phyloP scores from a whole-genome alignment of 164 flowering plant species.

The Pachysandra terminalis region DNA sequence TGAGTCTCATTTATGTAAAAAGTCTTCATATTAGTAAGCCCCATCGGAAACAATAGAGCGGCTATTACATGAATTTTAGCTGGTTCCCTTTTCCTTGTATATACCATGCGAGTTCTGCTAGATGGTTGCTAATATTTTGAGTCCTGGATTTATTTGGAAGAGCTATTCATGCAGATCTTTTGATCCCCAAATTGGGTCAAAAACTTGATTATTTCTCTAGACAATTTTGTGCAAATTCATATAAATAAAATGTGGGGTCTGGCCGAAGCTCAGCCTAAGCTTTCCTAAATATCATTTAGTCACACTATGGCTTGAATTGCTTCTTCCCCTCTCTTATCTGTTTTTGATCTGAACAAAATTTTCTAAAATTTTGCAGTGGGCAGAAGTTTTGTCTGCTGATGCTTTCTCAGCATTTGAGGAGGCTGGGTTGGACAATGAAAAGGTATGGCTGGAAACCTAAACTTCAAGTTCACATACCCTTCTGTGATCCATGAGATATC shows the following conservation, averaged over 20 bases:
- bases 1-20: not conserved
- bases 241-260: not conserved
- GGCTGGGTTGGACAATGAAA: conserved; percentile 71
- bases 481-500: too few species aligned
- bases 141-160: not conserved
- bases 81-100: not conserved
- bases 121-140: not conserved
- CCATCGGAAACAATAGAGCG: not conserved
- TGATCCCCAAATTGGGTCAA: not conserved
- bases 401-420: conserved; percentile 99
- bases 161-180: not conserved
- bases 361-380: conserved; percentile 68
- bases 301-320: not conserved
- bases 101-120: too few species aligned
- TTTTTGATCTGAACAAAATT: not conserved
- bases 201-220: not conserved
- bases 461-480: too few species aligned
- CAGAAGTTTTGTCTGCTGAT: conserved; percentile 97
- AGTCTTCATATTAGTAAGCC: not conserved
- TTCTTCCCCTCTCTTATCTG: not conserved
- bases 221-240: not conserved
- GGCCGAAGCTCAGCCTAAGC: not conserved
- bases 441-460: conserved; percentile 41
- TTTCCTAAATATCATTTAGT: not conserved
- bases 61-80: not conserved